A percentile compares a stretch with the other conserved stretches of the same genome.
These are phyloP conservation scores for Wickerhamiella hasegawae DNA, from an alignment of 805 yeast genomes.

Conservation along the genomic window DNA sequence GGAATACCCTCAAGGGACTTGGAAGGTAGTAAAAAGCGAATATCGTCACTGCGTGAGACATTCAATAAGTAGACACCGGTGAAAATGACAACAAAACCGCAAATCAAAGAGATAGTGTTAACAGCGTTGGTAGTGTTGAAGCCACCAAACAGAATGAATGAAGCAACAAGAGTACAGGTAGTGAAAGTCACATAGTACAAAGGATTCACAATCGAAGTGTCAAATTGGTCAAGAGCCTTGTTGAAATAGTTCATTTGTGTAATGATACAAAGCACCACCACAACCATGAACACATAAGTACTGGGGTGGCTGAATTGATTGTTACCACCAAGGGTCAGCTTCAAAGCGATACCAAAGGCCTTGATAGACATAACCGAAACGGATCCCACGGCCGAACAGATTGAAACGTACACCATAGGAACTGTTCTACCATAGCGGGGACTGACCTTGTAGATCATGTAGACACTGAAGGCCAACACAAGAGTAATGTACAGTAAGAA, in stretches of 20 bases:
- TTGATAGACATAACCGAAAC: slow-evolving; percentile 83
- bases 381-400: slow-evolving; percentile 81
- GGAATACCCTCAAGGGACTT: slow-evolving; percentile 59
- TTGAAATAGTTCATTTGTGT: slow-evolving; percentile 91
- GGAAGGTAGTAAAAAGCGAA: slow-evolving; percentile 23
- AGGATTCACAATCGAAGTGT: slow-evolving; percentile 83
- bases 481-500: slow-evolving; percentile 48
- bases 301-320: slow-evolving; percentile 77
- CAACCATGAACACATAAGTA: slow-evolving; percentile 64
- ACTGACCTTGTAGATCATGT: slow-evolving; percentile 72
- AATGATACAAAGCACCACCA: slow-evolving; percentile 65
- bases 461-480: slow-evolving; percentile 52
- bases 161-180: slow-evolving; percentile 71
- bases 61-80: slow-evolving; percentile 75
- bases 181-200: slow-evolving; percentile 83
- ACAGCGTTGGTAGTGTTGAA: slow-evolving; percentile 72
- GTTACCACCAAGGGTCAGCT: slow-evolving; percentile 67
- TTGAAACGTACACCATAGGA: slow-evolving; percentile 80
- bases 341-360: slow-evolving; percentile 84
- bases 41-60: slow-evolving; percentile 40
- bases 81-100: slow-evolving; percentile 77
- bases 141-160: slow-evolving; percentile 72
- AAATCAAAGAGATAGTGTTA: slow-evolving; percentile 62
- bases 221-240: slow-evolving; percentile 85
- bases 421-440: slow-evolving; percentile 65